These are phyloP conservation scores for Schwanniomyces polymorphus DNA, from an alignment of 805 yeast species.

Conservation along the genomic window DNA sequence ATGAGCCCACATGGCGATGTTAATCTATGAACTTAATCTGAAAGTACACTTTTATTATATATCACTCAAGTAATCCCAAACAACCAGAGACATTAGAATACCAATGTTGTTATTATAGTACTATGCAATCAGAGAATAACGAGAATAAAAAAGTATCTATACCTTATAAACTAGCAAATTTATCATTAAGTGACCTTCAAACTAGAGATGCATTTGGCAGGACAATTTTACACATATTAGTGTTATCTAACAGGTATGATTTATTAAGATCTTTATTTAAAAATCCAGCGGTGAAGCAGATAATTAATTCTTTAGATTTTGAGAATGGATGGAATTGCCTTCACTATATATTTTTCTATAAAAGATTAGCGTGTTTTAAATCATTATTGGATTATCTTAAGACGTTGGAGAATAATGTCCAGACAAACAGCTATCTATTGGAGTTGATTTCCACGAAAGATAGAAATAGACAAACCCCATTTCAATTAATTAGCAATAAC, in stretches of 20 bases:
- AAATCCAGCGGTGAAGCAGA: constrained; percentile 45
- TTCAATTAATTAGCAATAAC: constrained; percentile 60
- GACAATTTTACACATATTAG: constrained; percentile 56
- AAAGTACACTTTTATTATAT: not conserved
- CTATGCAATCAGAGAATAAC: constrained; percentile 3
- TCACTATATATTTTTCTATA: constrained; percentile 65
- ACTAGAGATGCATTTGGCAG: constrained; percentile 73
- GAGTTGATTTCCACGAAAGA: constrained; percentile 60
- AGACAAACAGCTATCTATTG: constrained; percentile 20
- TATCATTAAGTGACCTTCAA: constrained; percentile 32
- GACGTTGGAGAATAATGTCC: constrained; percentile 8
- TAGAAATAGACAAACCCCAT: constrained; percentile 68
- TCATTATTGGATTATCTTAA: constrained; percentile 28
- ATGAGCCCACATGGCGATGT: not conserved
- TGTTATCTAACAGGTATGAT: constrained; percentile 50
- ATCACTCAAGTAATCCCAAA: not conserved
- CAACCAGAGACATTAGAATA: not conserved
- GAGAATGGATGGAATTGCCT: constrained; percentile 85
- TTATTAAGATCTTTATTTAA: constrained; percentile 46
- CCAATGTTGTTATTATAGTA: not conserved
- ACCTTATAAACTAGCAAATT: constrained; percentile 4
- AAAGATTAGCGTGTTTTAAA: constrained; percentile 55
- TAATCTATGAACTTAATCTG: not conserved
- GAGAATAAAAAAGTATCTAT: constrained; percentile 1
- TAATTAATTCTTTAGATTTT: constrained; percentile 48